Base-by-base conservation (phyloP, 2,329 filamentous ascomycete species). In the Cladorrhinum sp. region DNA sequence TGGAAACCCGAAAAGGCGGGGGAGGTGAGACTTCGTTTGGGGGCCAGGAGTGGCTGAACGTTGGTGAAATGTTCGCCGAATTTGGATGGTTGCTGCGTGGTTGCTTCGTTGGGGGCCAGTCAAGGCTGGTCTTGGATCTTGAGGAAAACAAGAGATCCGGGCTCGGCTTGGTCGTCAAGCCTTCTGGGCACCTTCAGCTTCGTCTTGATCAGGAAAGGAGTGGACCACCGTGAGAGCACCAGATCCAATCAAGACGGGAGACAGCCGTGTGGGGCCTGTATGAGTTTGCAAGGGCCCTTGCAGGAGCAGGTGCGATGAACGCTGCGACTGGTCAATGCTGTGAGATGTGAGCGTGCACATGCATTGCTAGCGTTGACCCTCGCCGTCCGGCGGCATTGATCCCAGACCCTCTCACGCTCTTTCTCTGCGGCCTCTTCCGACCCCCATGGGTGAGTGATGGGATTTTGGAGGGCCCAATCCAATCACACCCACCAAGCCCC, bases 251-350 rank as follows among this genome's bases (percentile, higher is more conserved):
- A 62, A 4, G 12, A 24, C n/a, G 46, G 46, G 6, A 28, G 26
- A 30, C 18, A 18, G 4, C 16, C 33, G 23, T 46, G 55, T 58
- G 57, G 57, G 39, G 55, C 12, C 10, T 30, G 59, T 61, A 58
- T 61, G 59, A 33, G 18, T 48, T 55, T 55, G 59, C 64, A 65
- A 62, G 63, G 59, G 56, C 55, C 60, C 62, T 65, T 67, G 65
- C 64, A 64, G 62, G 2, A 49, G 48, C 52, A 52, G 26, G 23
- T 50, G 24, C 48, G 46, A 21, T 50, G 39, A 16, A 5, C 36
- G 39, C 33, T 59, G 33, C 33, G 36, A 67, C 23, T 66, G 65
- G 65, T 48, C 62, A 55, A 61, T 62, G 62, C 20, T 62, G 59
- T 53, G 42, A 46, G 42, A 46, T 46, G 42, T 21, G 18, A 21